Evolutionary conservation across 139 green algal genomes (phyloP), one percentile per base, ranked within the genome.

Genomic region (Raphidocelis subcapitata): DNA sequence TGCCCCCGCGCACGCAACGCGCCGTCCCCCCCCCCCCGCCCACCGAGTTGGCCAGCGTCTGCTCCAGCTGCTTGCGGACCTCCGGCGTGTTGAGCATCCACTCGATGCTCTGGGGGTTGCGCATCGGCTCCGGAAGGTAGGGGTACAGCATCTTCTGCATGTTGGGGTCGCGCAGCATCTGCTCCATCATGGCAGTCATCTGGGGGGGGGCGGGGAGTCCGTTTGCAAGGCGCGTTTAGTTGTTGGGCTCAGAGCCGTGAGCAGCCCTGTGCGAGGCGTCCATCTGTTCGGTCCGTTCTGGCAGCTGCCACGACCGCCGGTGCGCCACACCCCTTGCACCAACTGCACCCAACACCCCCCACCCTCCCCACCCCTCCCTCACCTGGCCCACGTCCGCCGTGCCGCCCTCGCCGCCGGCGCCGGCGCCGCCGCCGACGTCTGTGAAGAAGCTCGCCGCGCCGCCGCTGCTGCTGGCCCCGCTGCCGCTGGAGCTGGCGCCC

Each of bases 101-200:
- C 79, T 95, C 87, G 44, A 97, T 94, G 49, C 86, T 93, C 62
- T 89, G 36, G 0, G 86, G 88, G 78, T 95, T 96, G 80, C 91
- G 87, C 92, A 97, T 97, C 12, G 82, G 82, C 80, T 96, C 91
- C 3, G 92, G 92, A 63, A 97, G 82, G 86, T 97, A 92, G 0
- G 89, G 89, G 84, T 97, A 97, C 59, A 97, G 72, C 85, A 93
- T 92, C 79, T 97, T 89, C 81, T 97, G 92, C 89, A 90, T 89
- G 63, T 89, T 82, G 16, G 86, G 85, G 70, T 93, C 84, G 60
- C 81, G 78, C 32, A 91, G 62, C 68, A 89, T 87, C 54, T 84
- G 65, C 73, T 89, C 80, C 73, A 89, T 77, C 83, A 86, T 82
- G 20, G 75, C 74, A 23, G 72, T 75, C 72, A 79, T 75, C 41